Base-by-base conservation (phyloP, 148 eudicot genomes). In the Euryodendron excelsum region DNA sequence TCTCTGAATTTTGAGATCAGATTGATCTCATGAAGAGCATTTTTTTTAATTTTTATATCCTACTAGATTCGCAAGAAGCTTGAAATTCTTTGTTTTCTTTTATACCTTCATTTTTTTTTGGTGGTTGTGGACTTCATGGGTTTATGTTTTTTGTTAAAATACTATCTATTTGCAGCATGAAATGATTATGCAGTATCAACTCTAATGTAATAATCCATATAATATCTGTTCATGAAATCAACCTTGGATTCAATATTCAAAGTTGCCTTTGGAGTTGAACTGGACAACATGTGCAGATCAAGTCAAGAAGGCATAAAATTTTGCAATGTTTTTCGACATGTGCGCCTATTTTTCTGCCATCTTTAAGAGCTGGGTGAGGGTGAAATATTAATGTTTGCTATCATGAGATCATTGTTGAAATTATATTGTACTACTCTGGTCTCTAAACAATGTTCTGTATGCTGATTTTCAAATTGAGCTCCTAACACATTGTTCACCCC, bases 211-310 rank as follows among this genome's bases (percentile, higher is more conserved):
- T 66, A 36, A 52, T 44, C 34, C 34, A 53, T 85, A 69, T 79
- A 92, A 97, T 94, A 92, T 68, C 74, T 92, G 75, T 92, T 92
- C 73, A 89, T 90, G 97, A 92, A 86, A 80, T 82, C 96, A 4
- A 86, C 98, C 20, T 64, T 93, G n/a, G 96, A 93, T 74, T 93
- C 94, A 0, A 84, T 90, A 62, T 90, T 90, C 86, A 91, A 81
- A 69, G 96, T 91, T 34, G 91, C 81, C 31, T 84, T 93, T 77
- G 98, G 98, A 59, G 82, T 86, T 71, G 94, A 91, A 18, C 80
- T 93, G 7, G 89, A 93, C 78, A 87, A 86, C 78, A 81, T 87
- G 88, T 76, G 85, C 77, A 94, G 98, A 2, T 71, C 91, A 59
- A 85, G 75, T 76, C 92, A 88, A 66, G 90, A 89, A 82, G 92